Conservation (phyloP, 2,329 filamentous ascomycete genomes). For the Akanthomyces uredinophilus region DNA sequence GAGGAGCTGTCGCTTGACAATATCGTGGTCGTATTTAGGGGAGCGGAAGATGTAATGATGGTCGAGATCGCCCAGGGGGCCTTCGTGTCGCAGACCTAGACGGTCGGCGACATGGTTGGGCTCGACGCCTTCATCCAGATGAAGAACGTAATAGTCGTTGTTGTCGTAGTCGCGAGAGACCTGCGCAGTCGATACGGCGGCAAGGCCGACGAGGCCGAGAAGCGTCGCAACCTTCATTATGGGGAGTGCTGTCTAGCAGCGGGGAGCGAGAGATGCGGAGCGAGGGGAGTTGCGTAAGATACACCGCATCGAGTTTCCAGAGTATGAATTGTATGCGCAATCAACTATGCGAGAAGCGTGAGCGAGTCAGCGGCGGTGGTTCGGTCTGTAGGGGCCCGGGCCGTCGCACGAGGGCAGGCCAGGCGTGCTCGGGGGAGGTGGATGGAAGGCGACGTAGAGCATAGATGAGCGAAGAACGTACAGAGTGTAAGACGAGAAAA, state of each 20-base stretch:
- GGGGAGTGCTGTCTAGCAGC: background rate
- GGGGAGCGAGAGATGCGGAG: background rate
- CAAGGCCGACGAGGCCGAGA: conserved; percentile 33
- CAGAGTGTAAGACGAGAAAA: background rate
- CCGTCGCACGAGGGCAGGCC: background rate
- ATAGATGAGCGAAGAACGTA: background rate
- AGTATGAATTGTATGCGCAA: background rate
- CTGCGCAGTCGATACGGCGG: conserved; percentile 43
- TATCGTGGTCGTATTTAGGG: conserved; percentile 55
- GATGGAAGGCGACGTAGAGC: background rate
- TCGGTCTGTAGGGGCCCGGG: background rate
- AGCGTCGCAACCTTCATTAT: conserved; percentile 16
- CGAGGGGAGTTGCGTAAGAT: background rate
- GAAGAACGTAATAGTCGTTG: conserved; percentile 90
- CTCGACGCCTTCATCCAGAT: conserved; percentile 62
- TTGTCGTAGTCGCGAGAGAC: conserved; percentile 64
- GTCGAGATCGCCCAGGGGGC: conserved; percentile 69
- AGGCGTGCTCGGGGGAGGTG: background rate
- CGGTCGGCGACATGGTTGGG: conserved; percentile 66
- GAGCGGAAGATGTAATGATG: conserved; percentile 83
- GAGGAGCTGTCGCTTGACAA: conserved; percentile 50
- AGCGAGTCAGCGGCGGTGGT: background rate
- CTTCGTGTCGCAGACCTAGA: conserved; percentile 75
- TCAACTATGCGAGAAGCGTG: background rate
- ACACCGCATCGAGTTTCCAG: background rate